A percentile compares a stretch with the other conserved stretches of the same genome.
These are phyloP conservation scores for Jasminum sambac DNA, from an alignment of 257 asterid genomes.

Conservation along the genomic window DNA sequence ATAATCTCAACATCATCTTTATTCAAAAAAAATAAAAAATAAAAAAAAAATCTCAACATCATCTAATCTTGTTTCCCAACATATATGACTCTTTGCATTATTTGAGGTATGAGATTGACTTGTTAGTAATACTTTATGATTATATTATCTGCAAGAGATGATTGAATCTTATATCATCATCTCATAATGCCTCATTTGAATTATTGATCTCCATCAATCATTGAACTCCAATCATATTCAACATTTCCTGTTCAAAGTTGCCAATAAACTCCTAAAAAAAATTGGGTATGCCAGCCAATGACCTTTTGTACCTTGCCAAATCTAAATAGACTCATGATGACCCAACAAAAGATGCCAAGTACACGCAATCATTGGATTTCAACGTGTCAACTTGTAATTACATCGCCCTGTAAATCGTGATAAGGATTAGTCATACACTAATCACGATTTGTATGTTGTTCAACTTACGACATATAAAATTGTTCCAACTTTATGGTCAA, in stretches of 20 bases:
- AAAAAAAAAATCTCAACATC: no score
- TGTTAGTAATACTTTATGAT: background rate
- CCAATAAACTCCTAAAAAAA: background rate
- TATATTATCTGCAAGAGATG: background rate
- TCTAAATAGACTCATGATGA: background rate
- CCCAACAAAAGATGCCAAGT: background rate
- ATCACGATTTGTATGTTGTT: background rate
- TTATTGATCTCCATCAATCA: background rate
- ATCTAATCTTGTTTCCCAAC: background rate
- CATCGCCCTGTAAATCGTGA: background rate
- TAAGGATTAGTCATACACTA: background rate
- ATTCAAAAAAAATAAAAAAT: no score
- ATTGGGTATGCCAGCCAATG: background rate
- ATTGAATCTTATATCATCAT: background rate
- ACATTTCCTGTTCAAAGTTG: background rate
- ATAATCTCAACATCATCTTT: no score
- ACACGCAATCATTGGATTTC: background rate
- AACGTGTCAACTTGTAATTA: background rate
- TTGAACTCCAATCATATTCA: slow-evolving; percentile 5
- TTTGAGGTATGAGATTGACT: background rate
- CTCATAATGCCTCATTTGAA: background rate
- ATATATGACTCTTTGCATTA: background rate
- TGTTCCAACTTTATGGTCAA: slow-evolving; percentile 9
- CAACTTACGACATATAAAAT: background rate
- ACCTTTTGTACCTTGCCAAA: background rate